phyloP scores from a whole-genome alignment of 1,139 yeast genomes.

The Scheffersomyces parashehatae region DNA sequence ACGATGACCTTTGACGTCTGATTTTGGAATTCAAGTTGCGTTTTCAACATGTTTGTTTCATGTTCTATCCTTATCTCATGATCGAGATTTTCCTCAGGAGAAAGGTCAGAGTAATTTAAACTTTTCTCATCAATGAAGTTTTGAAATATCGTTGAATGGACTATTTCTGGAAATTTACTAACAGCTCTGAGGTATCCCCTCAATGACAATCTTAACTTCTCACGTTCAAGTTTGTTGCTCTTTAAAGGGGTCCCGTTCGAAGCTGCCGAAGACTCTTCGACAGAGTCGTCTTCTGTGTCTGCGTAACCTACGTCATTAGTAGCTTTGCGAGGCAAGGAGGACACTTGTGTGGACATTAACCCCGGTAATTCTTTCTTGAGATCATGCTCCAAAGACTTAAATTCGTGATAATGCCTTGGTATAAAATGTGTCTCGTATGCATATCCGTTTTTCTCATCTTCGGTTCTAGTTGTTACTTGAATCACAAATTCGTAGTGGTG shows the following conservation, averaged over 20 bases:
- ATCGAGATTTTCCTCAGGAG: slow-evolving; percentile 53
- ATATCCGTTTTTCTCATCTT: slow-evolving; percentile 4
- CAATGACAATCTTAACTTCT: slow-evolving; percentile 71
- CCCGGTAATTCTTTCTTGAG: slow-evolving; percentile 69
- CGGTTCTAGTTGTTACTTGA: slow-evolving; percentile 31
- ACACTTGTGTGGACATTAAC: slow-evolving; percentile 61
- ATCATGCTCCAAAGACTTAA: slow-evolving; percentile 52
- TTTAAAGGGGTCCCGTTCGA: slow-evolving; percentile 3
- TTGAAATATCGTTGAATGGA: slow-evolving; percentile 50
- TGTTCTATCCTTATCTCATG: slow-evolving; percentile 55
- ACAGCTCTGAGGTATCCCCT: slow-evolving; percentile 68
- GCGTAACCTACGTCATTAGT: slow-evolving; percentile 36
- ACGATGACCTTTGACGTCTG: slow-evolving; percentile 51
- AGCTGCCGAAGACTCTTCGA: not conserved
- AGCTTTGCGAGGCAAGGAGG: slow-evolving; percentile 49
- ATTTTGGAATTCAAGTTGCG: slow-evolving; percentile 73
- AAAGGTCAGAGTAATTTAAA: slow-evolving; percentile 24
- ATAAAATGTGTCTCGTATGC: slow-evolving; percentile 42
- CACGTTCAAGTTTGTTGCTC: slow-evolving; percentile 33
- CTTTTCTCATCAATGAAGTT: slow-evolving; percentile 50
- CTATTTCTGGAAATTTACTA: slow-evolving; percentile 54
- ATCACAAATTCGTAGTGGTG: slow-evolving; percentile 49
- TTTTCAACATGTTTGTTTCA: slow-evolving; percentile 60
- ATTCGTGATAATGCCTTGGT: slow-evolving; percentile 66
- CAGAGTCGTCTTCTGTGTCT: not conserved